Evolutionary conservation across 495 filamentous ascomycete genomes (phyloP), one percentile per base, ranked within the genome.

Genomic region (Paragyromitra xinjiangensis): DNA sequence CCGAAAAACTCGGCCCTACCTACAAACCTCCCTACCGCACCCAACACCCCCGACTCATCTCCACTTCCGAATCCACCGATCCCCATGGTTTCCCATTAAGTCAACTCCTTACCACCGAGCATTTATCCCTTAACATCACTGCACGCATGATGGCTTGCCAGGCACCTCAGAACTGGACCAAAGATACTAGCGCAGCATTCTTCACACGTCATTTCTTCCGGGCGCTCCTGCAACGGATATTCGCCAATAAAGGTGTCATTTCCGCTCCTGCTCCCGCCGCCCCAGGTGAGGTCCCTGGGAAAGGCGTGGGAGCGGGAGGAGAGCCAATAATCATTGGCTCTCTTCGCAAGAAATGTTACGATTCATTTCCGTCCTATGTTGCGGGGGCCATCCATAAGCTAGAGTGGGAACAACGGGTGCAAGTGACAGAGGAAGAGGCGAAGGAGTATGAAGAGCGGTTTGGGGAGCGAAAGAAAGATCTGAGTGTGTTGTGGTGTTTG

Each of bases 111-210:
- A 72, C 66, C 12, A 42, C 44, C 1, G 14, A 71, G 6, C 24
- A 56, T 11, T 61, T 78, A 65, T 65, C 67, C 34, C 87, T 98
- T 70, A 98, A 99, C 82, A 97, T 99, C 81, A 99, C 95, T 0
- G 94, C 95, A 0, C 88, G 96, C 34, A 95, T 96, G 89, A 97
- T 98, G 95, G 94, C 94, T 42, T 92, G 95, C 14, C 95, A 99
- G 85, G 95, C 95, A 1, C 94, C 95, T 0, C 87, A 91, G 37
- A 98, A 98, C 83, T 99, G 95, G 95, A 92, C 91, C 8, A 83
- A 85, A 14, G 86, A 86, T 24, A 93, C 96, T 56, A 95, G 92
- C 83, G 92, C 94, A 39, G 85, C 84, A 2, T 98, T 98, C 85
- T 98, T 98, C 85, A 95, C 91, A 0, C 88, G 95, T 5, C 95